These are phyloP conservation scores for Glycine soja DNA, from an alignment of 306 rosid genomes.

Conservation along the genomic window DNA sequence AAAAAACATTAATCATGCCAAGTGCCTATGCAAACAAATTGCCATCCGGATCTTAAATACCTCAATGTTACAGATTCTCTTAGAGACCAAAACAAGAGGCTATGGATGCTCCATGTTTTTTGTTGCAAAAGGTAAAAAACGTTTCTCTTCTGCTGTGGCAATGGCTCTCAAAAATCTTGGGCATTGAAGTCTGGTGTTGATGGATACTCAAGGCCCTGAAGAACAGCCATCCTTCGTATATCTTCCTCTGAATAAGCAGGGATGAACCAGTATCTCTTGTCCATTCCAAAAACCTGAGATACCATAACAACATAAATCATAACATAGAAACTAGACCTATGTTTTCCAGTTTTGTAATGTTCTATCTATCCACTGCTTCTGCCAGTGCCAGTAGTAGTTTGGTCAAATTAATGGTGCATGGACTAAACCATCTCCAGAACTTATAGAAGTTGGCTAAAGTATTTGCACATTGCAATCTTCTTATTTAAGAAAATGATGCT, in stretches of 20 bases:
- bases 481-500: slow-evolving; percentile 1
- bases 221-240: slow-evolving; percentile 81
- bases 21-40: slow-evolving; percentile 41
- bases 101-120: slow-evolving; percentile 35
- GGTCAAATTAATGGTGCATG: not conserved
- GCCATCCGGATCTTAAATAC: not conserved
- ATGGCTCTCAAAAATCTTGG: slow-evolving; percentile 63
- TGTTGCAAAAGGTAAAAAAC: slow-evolving; percentile 23
- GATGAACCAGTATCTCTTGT: slow-evolving; percentile 86
- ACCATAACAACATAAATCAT: slow-evolving; percentile 22
- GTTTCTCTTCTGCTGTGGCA: slow-evolving; percentile 7
- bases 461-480: not conserved
- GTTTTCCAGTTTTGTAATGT: not conserved
- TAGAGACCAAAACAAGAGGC: slow-evolving; percentile 27
- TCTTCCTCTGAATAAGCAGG: slow-evolving; percentile 96
- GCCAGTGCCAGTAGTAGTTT: not conserved
- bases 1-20: slow-evolving; percentile 13
- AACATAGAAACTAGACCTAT: slow-evolving; percentile 43
- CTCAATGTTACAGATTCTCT: not conserved
- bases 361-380: not conserved
- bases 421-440: not conserved
- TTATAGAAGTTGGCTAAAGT: slow-evolving; percentile 1
- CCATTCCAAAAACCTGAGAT: slow-evolving; percentile 83
- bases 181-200: slow-evolving; percentile 79
- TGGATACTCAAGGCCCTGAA: slow-evolving; percentile 94